Evolutionary conservation across 352 stramenopile species (phyloP).

Genomic region (Phytophthora brassicae): DNA sequence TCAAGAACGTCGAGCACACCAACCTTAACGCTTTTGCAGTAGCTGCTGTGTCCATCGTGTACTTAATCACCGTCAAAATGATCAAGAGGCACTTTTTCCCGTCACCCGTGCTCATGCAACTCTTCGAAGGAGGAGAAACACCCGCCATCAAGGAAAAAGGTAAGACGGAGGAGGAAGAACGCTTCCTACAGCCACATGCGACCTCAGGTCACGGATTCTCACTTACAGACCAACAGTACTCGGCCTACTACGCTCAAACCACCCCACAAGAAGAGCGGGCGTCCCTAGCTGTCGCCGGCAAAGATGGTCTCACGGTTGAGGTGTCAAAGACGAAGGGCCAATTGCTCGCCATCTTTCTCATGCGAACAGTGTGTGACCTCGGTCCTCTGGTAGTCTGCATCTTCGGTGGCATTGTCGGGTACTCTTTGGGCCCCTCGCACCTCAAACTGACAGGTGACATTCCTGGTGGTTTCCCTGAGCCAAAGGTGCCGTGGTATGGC

Average conservation of each 20-base stretch:
- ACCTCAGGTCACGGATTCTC: conserved; percentile 7
- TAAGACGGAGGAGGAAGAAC: conserved; percentile 7
- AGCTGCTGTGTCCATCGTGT: neutral
- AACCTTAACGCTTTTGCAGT: conserved; percentile 11
- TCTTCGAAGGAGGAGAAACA: conserved; percentile 3
- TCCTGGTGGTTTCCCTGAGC: conserved; percentile 7
- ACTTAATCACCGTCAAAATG: conserved; percentile 6
- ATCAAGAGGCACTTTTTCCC: conserved; percentile 9
- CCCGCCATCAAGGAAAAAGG: neutral
- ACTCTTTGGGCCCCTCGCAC: conserved; percentile 5
- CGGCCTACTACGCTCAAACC: neutral
- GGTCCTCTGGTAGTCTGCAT: conserved; percentile 8
- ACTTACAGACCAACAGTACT: conserved; percentile 10
- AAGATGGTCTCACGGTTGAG: neutral
- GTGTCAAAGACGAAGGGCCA: neutral
- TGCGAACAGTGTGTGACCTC: conserved; percentile 7
- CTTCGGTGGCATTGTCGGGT: conserved; percentile 10
- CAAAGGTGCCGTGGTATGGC: conserved; percentile 13
- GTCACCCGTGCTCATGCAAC: conserved; percentile 8
- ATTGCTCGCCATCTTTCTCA: conserved; percentile 7
- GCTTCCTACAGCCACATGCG: neutral
- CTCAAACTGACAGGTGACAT: conserved; percentile 9
- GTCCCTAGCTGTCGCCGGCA: neutral
- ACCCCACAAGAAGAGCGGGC: conserved; percentile 4
- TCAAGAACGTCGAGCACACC: conserved; percentile 5